phyloP scores from a whole-genome alignment of 106 monocot species.

The Apostasia shenzhenica region DNA sequence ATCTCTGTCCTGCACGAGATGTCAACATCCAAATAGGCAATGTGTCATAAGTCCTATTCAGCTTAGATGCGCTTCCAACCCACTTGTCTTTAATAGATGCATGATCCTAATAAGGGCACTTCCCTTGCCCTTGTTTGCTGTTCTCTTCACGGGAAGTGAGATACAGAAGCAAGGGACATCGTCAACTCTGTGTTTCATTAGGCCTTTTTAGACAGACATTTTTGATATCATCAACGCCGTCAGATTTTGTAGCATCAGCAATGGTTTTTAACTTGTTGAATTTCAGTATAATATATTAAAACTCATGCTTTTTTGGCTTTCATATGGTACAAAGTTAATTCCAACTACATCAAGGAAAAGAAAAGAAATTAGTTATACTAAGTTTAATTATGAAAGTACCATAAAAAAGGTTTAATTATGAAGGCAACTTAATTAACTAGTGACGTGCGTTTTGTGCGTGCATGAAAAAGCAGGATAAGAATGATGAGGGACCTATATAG shows the following conservation, averaged over 20 bases:
- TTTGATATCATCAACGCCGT: not conserved
- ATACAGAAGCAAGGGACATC: not conserved
- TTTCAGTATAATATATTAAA: too few relatives aligned
- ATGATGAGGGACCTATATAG: not conserved
- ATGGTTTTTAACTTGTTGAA: not conserved
- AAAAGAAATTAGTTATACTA: too few relatives aligned
- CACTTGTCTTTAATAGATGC: slow-evolving; percentile 8
- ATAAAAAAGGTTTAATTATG: too few relatives aligned
- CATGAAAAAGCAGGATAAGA: not conserved
- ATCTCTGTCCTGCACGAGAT: slow-evolving; percentile 13
- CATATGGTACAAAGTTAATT: too few relatives aligned
- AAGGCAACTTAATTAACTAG: too few relatives aligned
- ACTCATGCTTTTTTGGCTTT: too few relatives aligned
- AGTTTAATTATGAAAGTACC: too few relatives aligned
- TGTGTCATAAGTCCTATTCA: slow-evolving; percentile 29
- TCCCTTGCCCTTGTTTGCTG: not conserved
- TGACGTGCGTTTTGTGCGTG: too few relatives aligned
- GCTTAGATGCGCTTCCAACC: slow-evolving; percentile 21
- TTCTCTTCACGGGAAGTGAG: slow-evolving; percentile 3
- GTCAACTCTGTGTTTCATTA: not conserved
- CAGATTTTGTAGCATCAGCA: not conserved
- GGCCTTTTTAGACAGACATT: too few relatives aligned
- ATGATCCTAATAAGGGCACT: slow-evolving; percentile 1
- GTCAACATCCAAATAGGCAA: slow-evolving; percentile 37
- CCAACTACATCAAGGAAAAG: too few relatives aligned